Evolutionary conservation across 441 rosid genomes (phyloP), one percentile per base, ranked within the genome.

Genomic region (Gossypium laxum): DNA sequence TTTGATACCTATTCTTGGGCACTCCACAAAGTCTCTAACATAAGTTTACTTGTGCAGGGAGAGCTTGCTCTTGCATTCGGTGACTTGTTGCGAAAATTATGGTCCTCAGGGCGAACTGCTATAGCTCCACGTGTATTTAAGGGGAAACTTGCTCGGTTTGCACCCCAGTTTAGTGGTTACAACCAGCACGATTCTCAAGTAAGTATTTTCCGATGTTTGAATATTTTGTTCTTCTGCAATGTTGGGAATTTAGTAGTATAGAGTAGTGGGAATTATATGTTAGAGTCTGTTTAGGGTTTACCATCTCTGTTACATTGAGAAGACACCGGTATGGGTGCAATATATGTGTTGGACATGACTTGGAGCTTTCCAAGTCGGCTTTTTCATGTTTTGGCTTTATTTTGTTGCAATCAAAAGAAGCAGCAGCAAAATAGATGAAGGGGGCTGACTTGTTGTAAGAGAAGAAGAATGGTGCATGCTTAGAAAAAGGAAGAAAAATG

Each of bases 151-250:
- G 80, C 84, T 82, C 84, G 86, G 76, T 88, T 88, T 78, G 89
- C 92, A 68, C 89, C 92, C 26, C 92, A 85, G 6, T 88, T 88
- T 78, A 83, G 89, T 63, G 92, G 92, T 71, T 86, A 85, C 63
- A 86, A 88, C 75, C 92, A 88, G 82, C 90, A 88, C 61, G 92
- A 88, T 82, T 88, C 90, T 73, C 92, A 88, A 77, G 92, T 88
- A 68, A 77, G 86, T 81, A 41, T 51, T 63, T 55, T 60, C 2
- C 28, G 5, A 11, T 52, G 56, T 28, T 21, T 56, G 47, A n/a
- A 24, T 73, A 32, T 54, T 73, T 21, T 34, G 11, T 4, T n/a
- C 11, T 72, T 56, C 32, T 54, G 7, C 41, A 22, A 8, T 22
- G 3, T 41, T 8, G 8, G 58, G 12, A 6, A 2, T 68, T 68